Conservation (phyloP, 129 eudicot species). For the Chrysanthemum seticuspe region DNA sequence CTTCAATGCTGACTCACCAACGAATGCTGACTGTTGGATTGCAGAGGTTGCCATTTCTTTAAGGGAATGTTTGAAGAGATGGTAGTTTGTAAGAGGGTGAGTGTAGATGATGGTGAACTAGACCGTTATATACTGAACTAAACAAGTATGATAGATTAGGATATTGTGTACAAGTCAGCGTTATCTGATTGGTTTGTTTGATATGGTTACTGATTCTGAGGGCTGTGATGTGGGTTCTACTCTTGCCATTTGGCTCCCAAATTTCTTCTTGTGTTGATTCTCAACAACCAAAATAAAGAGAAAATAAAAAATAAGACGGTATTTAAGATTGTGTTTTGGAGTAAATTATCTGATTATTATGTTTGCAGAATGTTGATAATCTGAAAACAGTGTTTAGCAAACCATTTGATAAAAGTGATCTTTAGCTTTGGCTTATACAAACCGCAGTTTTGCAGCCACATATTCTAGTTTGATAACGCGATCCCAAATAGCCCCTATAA, state of each 20-base stretch:
- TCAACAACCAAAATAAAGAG: neutral
- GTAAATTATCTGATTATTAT: too few species aligned
- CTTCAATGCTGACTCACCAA: slow-evolving; percentile 39
- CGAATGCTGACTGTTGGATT: slow-evolving; percentile 57
- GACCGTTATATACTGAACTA: slow-evolving; percentile 27
- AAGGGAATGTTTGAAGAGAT: slow-evolving; percentile 2
- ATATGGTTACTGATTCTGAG: slow-evolving; percentile 37
- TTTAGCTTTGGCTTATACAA: too few species aligned
- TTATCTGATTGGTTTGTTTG: slow-evolving; percentile 43
- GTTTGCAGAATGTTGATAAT: too few species aligned
- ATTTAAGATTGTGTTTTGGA: too few species aligned
- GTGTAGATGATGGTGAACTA: neutral
- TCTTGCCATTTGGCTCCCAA: slow-evolving; percentile 47
- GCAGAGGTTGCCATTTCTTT: slow-evolving; percentile 48
- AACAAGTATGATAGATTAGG: slow-evolving; percentile 36
- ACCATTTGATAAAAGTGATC: too few species aligned
- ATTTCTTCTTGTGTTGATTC: slow-evolving; percentile 16
- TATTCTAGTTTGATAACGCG: too few species aligned
- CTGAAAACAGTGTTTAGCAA: too few species aligned
- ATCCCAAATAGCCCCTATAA: too few species aligned
- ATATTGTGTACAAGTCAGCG: slow-evolving; percentile 39
- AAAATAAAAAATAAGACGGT: neutral
- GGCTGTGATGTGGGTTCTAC: slow-evolving; percentile 35
- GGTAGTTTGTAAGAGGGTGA: neutral
- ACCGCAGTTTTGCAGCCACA: too few species aligned